Base-by-base conservation (phyloP, 2,329 filamentous ascomycete species). In the Cladosporium halotolerans region DNA sequence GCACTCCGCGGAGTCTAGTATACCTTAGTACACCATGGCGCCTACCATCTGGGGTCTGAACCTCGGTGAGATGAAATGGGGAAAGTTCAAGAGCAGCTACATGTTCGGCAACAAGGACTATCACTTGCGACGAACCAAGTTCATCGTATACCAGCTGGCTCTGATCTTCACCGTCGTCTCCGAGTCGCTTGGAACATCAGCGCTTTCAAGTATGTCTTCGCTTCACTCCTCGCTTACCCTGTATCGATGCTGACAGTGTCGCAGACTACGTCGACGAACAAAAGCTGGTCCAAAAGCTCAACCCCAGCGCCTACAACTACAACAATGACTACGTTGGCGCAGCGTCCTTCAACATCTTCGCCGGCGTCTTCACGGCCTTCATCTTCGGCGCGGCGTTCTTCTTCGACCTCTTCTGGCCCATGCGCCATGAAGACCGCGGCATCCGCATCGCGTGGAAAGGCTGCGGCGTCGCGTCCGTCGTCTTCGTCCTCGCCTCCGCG, bases 361-460 rank as follows among this genome's bases (percentile, higher is more conserved):
- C 78, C 7, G 79, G 80, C 16, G 71, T 82, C 32, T 78, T 75
- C 14, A 75, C 81, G 8, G 79, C 79, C 11, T 78, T 75, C 43
- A 76, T 82, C 60, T 82, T 83, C 60, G 79, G 79, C 18, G 74
- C 75, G 0, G 79, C 75, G 0, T 82, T 82, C 70, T 82, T 82
- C 70, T 81, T 82, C 66, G 80, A 82, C 61, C 73, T 83, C 3
- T 81, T 82, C 68, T 82, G 78, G 77, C 79, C 79, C 0, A 78
- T 79, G 48, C 72, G 79, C 45, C 63, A 70, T 9, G 79, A 83
- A 56, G 74, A 70, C 3, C 62, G 57, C 16, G 63, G 69, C 16
- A 78, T 82, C 3, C 74, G 75, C 45, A 59, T 74, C n/a, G 75
- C 78, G 1, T 83, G 79, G 80, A 78, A 73, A 60, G 70, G 76